Conservation (phyloP, 768 basidiomycete species). For the Suillus paluster region DNA sequence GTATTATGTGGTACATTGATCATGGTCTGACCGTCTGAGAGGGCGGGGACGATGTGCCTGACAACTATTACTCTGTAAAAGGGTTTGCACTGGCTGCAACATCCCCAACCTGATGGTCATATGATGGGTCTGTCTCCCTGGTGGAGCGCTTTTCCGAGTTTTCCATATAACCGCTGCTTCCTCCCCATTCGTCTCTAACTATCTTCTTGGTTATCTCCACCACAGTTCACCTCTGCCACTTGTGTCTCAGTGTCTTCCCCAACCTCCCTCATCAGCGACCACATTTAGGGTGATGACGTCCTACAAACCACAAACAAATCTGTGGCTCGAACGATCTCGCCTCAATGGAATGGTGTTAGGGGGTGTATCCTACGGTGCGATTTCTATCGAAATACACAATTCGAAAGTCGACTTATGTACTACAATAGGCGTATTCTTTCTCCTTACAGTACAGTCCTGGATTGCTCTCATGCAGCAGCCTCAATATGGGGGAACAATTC, state of each 20-base stretch:
- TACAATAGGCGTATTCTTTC: constrained; percentile 23
- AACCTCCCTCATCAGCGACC: neutral
- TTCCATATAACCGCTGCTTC: neutral
- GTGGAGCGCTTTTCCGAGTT: neutral
- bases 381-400: neutral
- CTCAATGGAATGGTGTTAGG: constrained; percentile 25
- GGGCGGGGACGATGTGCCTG: neutral
- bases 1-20: too few species aligned
- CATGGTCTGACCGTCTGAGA: neutral
- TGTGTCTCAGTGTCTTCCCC: too few species aligned
- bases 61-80: neutral
- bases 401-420: neutral
- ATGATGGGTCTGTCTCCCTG: constrained; percentile 2
- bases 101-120: too few species aligned
- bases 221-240: neutral
- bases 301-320: constrained; percentile 17
- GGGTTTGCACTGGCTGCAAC: too few species aligned
- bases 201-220: neutral
- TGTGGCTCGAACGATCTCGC: constrained; percentile 33
- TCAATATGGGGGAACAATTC: neutral
- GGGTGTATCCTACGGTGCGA: constrained; percentile 27
- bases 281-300: constrained; percentile 20
- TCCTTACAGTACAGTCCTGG: constrained; percentile 23
- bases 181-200: neutral
- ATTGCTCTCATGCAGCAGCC: constrained; percentile 12